Evolutionary conservation across 305 asterid genomes (phyloP).

Genomic region (Fraxinus velutina): DNA sequence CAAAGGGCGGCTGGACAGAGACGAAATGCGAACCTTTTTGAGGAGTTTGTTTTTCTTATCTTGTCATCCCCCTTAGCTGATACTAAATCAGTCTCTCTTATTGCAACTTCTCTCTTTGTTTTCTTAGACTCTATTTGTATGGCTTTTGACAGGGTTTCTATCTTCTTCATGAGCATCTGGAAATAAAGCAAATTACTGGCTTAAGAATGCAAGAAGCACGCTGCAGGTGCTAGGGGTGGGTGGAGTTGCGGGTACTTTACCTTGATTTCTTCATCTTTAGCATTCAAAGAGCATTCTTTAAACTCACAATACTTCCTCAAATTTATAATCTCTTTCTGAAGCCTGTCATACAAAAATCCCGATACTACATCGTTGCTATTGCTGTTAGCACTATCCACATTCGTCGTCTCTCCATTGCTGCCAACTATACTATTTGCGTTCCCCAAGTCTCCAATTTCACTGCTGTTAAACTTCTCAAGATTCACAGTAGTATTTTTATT

Average conservation of each 20-base stretch:
- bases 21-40: constrained; percentile 41
- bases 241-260: constrained; percentile 29
- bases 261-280: constrained; percentile 78
- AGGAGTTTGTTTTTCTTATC: constrained; percentile 34
- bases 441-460: constrained; percentile 25
- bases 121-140: constrained; percentile 64
- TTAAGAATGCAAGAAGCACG: constrained; percentile 9
- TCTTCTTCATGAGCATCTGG: constrained; percentile 65
- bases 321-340: constrained; percentile 74
- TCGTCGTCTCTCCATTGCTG: constrained; percentile 15
- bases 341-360: constrained; percentile 74
- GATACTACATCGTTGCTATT: constrained; percentile 40
- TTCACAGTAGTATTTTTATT: constrained; percentile 30
- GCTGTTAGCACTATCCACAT: neutral
- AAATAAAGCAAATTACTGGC: neutral
- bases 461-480: constrained; percentile 19
- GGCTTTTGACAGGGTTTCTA: constrained; percentile 62
- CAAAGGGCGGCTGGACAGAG: neutral
- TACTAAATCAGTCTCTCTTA: constrained; percentile 44
- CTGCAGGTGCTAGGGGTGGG: neutral
- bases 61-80: constrained; percentile 39
- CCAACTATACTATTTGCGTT: neutral
- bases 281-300: constrained; percentile 46
- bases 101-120: constrained; percentile 61
- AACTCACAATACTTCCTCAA: constrained; percentile 60